phyloP scores from a whole-genome alignment of 1,284 basidiomycete species.

The Malassezia sympodialis region DNA sequence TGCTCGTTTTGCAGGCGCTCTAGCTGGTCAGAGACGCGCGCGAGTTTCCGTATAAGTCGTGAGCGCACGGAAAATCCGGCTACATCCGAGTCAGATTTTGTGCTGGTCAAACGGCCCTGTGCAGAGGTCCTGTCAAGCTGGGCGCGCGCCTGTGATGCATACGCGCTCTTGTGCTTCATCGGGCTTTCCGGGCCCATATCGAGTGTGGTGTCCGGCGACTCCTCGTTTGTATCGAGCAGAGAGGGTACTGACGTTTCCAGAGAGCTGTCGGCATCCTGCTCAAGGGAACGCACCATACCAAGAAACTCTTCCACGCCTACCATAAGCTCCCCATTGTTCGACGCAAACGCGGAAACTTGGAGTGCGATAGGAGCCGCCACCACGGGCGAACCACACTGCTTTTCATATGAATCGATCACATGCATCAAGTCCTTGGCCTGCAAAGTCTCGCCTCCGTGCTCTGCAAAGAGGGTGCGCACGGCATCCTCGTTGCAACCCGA shows the following conservation, averaged over 20 bases:
- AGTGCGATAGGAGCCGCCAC: neutral
- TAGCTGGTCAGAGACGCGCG: slow-evolving; percentile 1
- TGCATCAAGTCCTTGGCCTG: neutral
- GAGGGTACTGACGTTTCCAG: neutral
- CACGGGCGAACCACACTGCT: neutral
- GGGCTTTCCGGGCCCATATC: neutral
- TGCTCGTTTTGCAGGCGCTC: slow-evolving; percentile 13
- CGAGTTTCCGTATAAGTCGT: slow-evolving; percentile 8
- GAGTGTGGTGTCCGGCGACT: neutral
- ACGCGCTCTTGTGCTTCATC: neutral
- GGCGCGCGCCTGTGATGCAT: neutral
- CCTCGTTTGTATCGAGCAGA: neutral
- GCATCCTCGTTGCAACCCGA: slow-evolving; percentile 7
- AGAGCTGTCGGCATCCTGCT: slow-evolving; percentile 2
- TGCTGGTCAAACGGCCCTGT: neutral
- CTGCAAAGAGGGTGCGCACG: slow-evolving; percentile 12
- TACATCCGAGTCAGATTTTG: slow-evolving; percentile 2
- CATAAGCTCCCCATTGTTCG: neutral
- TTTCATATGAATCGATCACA: slow-evolving; percentile 5
- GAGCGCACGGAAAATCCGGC: neutral
- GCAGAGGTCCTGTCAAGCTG: neutral
- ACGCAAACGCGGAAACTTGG: slow-evolving; percentile 6
- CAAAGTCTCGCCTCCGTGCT: slow-evolving; percentile 1
- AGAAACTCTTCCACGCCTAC: slow-evolving; percentile 15
- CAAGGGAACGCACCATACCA: slow-evolving; percentile 3